These are phyloP conservation scores for Geoglossum cookeanum DNA, from an alignment of 2,329 filamentous ascomycete species.

Conservation along the genomic window DNA sequence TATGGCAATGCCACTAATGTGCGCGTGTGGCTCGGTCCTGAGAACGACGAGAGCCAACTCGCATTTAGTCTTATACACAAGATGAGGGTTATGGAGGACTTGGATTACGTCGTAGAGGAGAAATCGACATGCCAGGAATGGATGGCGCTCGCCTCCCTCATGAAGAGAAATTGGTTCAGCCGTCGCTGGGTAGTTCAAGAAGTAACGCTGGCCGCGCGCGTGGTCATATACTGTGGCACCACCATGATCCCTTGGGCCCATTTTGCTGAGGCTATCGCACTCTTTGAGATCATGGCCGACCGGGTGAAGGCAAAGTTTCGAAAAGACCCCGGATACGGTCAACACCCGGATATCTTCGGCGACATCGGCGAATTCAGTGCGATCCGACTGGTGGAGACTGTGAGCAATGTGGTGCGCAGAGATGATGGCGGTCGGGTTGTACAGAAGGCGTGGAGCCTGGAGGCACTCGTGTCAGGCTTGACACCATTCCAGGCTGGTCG, in stretches of 20 bases:
- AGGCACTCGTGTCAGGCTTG: slow-evolving; percentile 11
- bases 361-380: background rate
- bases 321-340: background rate
- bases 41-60: slow-evolving; percentile 9
- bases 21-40: slow-evolving; percentile 13
- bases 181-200: slow-evolving; percentile 11
- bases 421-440: background rate
- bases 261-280: slow-evolving; percentile 11
- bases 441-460: slow-evolving; percentile 5
- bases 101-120: background rate
- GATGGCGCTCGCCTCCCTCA: slow-evolving; percentile 1
- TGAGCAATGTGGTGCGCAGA: too few relatives aligned
- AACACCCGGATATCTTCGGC: background rate
- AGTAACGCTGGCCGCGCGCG: slow-evolving; percentile 9
- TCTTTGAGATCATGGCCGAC: slow-evolving; percentile 6
- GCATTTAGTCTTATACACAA: slow-evolving; percentile 6
- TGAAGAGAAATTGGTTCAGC: slow-evolving; percentile 7
- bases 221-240: slow-evolving; percentile 10
- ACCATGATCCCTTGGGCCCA: slow-evolving; percentile 8
- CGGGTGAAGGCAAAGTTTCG: background rate
- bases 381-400: background rate
- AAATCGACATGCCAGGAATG: background rate
- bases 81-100: background rate
- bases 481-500: slow-evolving; percentile 8
- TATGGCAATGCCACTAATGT: slow-evolving; percentile 11